Evolutionary conservation across 2,329 filamentous ascomycete species (phyloP), one percentile per base, ranked within the genome.

Genomic region (Teratosphaeria zuluensis): DNA sequence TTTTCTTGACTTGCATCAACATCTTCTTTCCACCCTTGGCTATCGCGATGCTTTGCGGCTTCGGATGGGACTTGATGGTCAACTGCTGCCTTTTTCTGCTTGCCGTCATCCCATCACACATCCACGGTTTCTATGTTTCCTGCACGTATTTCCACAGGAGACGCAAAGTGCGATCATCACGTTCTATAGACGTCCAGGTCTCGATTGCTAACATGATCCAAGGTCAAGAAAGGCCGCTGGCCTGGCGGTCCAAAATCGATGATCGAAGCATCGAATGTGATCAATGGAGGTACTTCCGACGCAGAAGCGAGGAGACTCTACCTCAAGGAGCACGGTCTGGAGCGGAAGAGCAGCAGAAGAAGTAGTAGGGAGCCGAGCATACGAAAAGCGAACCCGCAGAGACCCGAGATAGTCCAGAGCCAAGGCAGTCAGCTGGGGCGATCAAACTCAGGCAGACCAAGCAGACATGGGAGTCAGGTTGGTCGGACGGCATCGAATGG

Each of bases 41-140:
- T 3, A 70, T 77, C 4, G 59, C 69, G 21, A 69, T 75, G 54
- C 63, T 77, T 21, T 69, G 68, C 51, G 74, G 74, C 4, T 64
- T 67, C 12, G 69, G 69, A 11, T 67, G 61, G 57, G 74, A 76
- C 60, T 68, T 66, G 32, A 56, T 72, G 51, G 60, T 76, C 46
- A 76, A 75, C 61, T 72, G 72, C 65, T 52, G 70, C 42, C 66
- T 76, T 38, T 76, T 76, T 63, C 55, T 76, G 35, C 68, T 72
- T n/a, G 74, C 72, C 7, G 68, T 76, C 24, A 69, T 76, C 7
- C 75, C 74, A 2, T 69, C 66, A 3, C 73, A 76, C 58, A 63
- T 75, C 4, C 74, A 77, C 59, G 74, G 71, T 48, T 76, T 76
- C 63, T 76, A 75, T 62, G 69, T 76, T 55, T 70, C 66, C 32